These are phyloP conservation scores for Alternaria rosae DNA, from an alignment of 2,329 filamentous ascomycete species.

Conservation along the genomic window DNA sequence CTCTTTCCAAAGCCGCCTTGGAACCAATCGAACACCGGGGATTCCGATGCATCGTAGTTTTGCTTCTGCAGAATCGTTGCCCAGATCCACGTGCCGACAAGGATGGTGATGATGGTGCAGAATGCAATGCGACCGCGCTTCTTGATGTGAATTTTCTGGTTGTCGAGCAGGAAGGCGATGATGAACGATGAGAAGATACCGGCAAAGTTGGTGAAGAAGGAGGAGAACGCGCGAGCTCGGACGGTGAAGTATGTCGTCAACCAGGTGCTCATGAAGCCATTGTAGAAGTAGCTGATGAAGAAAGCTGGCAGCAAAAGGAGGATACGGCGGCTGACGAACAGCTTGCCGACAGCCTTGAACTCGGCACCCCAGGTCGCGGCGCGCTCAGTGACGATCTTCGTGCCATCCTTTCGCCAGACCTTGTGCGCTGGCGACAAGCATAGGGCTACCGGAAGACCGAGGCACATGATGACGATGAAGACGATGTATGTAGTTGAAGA, in stretches of 20 bases:
- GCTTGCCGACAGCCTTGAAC: slow-evolving; percentile 41
- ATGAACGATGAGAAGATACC: slow-evolving; percentile 48
- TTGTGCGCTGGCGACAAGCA: slow-evolving; percentile 57
- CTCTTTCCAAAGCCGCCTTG: slow-evolving; percentile 42
- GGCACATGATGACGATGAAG: slow-evolving; percentile 58
- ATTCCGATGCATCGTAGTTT: slow-evolving; percentile 38
- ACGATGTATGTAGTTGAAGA: slow-evolving; percentile 53
- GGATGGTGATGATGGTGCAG: slow-evolving; percentile 36
- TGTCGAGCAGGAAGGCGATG: slow-evolving; percentile 44
- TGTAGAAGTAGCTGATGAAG: slow-evolving; percentile 51
- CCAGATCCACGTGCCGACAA: slow-evolving; percentile 48
- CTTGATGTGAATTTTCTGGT: slow-evolving; percentile 45
- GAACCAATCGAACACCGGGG: slow-evolving; percentile 46
- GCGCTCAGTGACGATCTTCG: slow-evolving; percentile 35
- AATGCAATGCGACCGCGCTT: slow-evolving; percentile 41
- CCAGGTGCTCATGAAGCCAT: slow-evolving; percentile 47
- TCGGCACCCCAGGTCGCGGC: slow-evolving; percentile 35
- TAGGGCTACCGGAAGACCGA: slow-evolving; percentile 54
- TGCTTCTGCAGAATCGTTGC: slow-evolving; percentile 42
- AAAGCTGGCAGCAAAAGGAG: slow-evolving; percentile 45
- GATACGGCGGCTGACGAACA: slow-evolving; percentile 42
- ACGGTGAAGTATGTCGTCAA: slow-evolving; percentile 48
- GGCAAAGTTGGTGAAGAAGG: slow-evolving; percentile 49
- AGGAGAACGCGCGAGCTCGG: slow-evolving; percentile 44
- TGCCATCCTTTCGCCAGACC: slow-evolving; percentile 55